Conservation (phyloP, 1,139 yeast species). For the Kluyveromyces marxianus region DNA sequence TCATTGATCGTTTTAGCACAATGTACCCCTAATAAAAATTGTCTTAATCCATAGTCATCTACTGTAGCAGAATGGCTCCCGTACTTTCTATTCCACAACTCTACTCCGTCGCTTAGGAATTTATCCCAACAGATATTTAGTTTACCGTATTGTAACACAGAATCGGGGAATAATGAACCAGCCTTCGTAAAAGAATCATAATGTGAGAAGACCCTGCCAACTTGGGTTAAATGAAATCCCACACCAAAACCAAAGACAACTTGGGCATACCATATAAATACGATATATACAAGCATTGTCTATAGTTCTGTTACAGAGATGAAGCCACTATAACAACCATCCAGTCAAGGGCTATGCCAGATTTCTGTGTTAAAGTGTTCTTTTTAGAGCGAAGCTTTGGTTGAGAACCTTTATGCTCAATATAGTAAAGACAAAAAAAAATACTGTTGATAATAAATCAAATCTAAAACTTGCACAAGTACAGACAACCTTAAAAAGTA, state of each 20-base stretch:
- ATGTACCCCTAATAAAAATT: conserved; percentile 47
- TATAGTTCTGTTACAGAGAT: neutral
- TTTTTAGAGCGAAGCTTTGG: no score
- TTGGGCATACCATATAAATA: neutral
- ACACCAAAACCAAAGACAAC: conserved; percentile 16
- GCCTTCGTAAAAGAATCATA: conserved; percentile 27
- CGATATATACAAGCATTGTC: neutral
- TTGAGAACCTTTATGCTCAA: no score
- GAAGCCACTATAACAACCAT: neutral
- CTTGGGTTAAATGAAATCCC: conserved; percentile 37
- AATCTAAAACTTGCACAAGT: no score
- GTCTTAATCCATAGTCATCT: conserved; percentile 32
- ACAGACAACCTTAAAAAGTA: neutral
- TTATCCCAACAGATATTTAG: conserved; percentile 56
- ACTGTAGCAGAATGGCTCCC: conserved; percentile 11
- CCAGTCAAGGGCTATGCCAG: no score
- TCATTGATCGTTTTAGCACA: conserved; percentile 40
- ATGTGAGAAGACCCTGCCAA: conserved; percentile 30
- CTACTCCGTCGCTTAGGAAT: conserved; percentile 39
- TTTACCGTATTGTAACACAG: conserved; percentile 44
- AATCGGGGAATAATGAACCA: conserved; percentile 59
- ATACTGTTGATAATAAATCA: no score
- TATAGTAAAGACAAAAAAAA: no score
- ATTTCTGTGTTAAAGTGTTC: no score
- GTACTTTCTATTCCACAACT: conserved; percentile 34